Evolutionary conservation across 768 basidiomycete species (phyloP).

Genomic region (Galerina sulciceps): DNA sequence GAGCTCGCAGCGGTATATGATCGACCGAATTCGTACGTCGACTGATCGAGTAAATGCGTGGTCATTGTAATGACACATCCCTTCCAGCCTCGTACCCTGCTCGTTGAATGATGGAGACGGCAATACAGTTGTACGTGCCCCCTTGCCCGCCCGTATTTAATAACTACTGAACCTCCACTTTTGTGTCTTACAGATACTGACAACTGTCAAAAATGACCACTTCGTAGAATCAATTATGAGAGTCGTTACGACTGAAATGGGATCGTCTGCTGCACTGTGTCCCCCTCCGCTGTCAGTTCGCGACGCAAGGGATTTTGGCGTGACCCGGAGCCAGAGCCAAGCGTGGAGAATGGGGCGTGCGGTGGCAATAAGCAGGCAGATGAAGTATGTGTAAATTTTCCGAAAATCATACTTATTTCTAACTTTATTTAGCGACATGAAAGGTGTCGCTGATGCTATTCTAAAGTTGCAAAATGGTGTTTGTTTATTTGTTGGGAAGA

Average conservation of each 20-base stretch:
- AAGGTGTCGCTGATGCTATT: conserved; percentile 28
- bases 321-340: conserved; percentile 58
- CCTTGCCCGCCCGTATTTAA: not conserved
- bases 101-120: conserved; percentile 34
- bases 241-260: conserved; percentile 55
- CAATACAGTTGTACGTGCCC: conserved; percentile 30
- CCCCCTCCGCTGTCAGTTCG: conserved; percentile 41
- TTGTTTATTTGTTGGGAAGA: conserved; percentile 62
- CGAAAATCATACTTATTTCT: not conserved
- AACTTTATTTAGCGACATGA: conserved; percentile 26
- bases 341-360: conserved; percentile 69
- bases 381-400: conserved; percentile 29
- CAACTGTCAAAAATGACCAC: conserved; percentile 44
- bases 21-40: conserved; percentile 33
- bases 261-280: conserved; percentile 51
- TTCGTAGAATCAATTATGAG: conserved; percentile 51
- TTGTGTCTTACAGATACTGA: conserved; percentile 35
- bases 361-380: conserved; percentile 53
- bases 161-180: not conserved
- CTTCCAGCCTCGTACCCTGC: conserved; percentile 29
- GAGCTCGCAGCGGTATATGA: conserved; percentile 31
- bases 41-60: not conserved
- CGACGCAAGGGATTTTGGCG: conserved; percentile 41
- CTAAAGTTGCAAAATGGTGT: conserved; percentile 34
- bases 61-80: not conserved